Evolutionary conservation across 371 early-diverging fungal genomes (phyloP), one percentile per base, ranked within the genome.

Genomic region (Saksenaea oblongispora): DNA sequence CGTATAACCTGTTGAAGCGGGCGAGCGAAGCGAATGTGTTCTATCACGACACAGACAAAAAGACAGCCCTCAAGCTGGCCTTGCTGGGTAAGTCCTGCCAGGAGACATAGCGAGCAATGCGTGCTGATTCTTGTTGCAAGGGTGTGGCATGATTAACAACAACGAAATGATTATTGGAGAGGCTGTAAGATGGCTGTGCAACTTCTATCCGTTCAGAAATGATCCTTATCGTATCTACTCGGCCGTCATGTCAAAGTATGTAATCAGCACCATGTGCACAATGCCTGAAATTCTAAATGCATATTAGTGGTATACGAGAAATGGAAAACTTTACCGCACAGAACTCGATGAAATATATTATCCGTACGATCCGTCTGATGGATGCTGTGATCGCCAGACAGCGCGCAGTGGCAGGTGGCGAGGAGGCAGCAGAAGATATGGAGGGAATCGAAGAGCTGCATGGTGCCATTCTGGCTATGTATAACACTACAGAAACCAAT

Each of bases 11-110:
- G 15, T 62, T 93, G 42, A 86, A 83, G 63, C 62, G 75, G 31
- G 83, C 85, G 3, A 66, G 67, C 42, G 84, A 85, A 34, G 86
- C 93, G 10, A 88, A 87, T 60, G 86, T 93, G 3, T 92, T 88
- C 62, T 89, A 80, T 58, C 80, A 86, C n/a, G 78, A 91, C 39
- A 65, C 79, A 8, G 58, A 64, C 15, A 76, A 70, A 58, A 75
- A 73, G 26, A 62, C 78, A 0, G 63, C 78, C 0, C 69, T 93
- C 44, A 80, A 84, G 54, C 24, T 92, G 37, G 82, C 87, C 9
- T 70, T 87, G 63, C 70, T 92, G 24, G 84, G 91, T 89, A 79
- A 70, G 61, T 26, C 26, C 13, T 31, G 34, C 18, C 3, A 17
- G 1, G 17, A 15, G 17, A 3, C 2, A 13, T 17, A 13, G 37